These are phyloP conservation scores for Penicillium sp. DNA, from an alignment of 2,329 filamentous ascomycete genomes.

Conservation along the genomic window DNA sequence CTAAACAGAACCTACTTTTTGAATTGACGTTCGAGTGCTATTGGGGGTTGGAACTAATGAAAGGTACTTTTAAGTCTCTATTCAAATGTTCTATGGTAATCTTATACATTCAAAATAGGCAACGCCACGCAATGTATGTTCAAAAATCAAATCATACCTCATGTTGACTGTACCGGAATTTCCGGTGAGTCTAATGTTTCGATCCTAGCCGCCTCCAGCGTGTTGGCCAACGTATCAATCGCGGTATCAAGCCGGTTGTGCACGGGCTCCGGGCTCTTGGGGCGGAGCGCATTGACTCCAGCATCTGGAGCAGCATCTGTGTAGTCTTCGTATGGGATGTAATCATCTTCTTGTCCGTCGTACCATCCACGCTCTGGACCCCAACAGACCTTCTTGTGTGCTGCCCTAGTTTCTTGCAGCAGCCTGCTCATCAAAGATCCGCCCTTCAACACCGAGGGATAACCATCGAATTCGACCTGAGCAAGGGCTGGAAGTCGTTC, in stretches of 20 bases:
- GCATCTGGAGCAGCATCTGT: slow-evolving; percentile 13
- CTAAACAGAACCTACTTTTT: neutral
- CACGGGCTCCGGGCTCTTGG: slow-evolving; percentile 3
- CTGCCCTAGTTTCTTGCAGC: slow-evolving; percentile 32
- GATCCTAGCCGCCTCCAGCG: slow-evolving; percentile 13
- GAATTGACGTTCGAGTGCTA: too few species aligned
- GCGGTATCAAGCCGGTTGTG: neutral
- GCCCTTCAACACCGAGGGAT: slow-evolving; percentile 51
- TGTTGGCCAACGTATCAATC: slow-evolving; percentile 12
- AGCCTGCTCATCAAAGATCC: slow-evolving; percentile 54
- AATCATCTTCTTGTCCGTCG: slow-evolving; percentile 26
- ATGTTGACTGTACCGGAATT: neutral
- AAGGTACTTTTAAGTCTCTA: neutral
- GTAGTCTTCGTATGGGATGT: slow-evolving; percentile 7
- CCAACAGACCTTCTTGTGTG: slow-evolving; percentile 39
- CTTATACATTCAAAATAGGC: neutral
- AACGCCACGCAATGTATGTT: slow-evolving; percentile 18
- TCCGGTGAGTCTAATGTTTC: slow-evolving; percentile 5
- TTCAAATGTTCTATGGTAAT: neutral
- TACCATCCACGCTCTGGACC: slow-evolving; percentile 42
- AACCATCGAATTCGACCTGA: slow-evolving; percentile 58
- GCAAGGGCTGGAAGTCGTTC: slow-evolving; percentile 48
- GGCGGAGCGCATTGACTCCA: slow-evolving; percentile 14
- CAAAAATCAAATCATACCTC: slow-evolving; percentile 7
- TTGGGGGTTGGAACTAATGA: too few species aligned